Conservation (phyloP, 1,284 basidiomycete species). For the Puccinia hordei region DNA sequence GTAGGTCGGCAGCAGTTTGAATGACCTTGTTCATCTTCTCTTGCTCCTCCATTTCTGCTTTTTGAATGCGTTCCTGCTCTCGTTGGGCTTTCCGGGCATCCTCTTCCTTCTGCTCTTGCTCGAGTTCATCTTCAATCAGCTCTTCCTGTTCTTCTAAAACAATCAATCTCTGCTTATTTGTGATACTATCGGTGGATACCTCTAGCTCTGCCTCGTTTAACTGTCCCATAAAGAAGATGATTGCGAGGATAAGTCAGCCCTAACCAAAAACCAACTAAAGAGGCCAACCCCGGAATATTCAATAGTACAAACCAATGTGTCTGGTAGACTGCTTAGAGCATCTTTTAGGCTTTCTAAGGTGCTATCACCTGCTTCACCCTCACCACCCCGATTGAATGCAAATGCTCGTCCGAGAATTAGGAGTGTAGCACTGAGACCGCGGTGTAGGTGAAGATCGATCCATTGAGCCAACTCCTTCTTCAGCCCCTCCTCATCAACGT, state of each 20-base stretch:
- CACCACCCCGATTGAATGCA: conserved; percentile 73
- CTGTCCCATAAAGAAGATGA: conserved; percentile 60
- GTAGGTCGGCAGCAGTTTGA: conserved; percentile 51
- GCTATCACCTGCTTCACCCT: conserved; percentile 73
- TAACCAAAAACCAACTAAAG: background rate
- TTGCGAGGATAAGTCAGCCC: background rate
- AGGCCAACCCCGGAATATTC: no score
- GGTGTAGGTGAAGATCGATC: conserved; percentile 87
- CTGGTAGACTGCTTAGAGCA: conserved; percentile 88
- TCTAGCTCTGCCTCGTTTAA: conserved; percentile 95
- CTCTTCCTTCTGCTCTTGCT: conserved; percentile 71
- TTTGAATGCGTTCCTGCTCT: conserved; percentile 47
- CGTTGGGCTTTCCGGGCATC: conserved; percentile 55
- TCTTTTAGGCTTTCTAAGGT: conserved; percentile 82
- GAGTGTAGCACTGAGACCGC: conserved; percentile 85
- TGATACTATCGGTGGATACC: conserved; percentile 87
- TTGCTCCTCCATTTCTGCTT: conserved; percentile 48
- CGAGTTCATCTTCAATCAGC: conserved; percentile 97
- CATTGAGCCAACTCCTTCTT: conserved; percentile 87
- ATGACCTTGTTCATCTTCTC: conserved; percentile 48
- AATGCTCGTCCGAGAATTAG: conserved; percentile 91
- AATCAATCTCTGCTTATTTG: conserved; percentile 96
- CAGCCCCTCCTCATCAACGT: conserved; percentile 66
- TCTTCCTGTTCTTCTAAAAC: conserved; percentile 98
- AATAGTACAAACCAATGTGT: conserved; percentile 75